Percentiles rank a stretch among this genome's conserved stretches.
Conservation (phyloP, 2,329 filamentous ascomycete genomes). For the Xylaria polymorpha region DNA sequence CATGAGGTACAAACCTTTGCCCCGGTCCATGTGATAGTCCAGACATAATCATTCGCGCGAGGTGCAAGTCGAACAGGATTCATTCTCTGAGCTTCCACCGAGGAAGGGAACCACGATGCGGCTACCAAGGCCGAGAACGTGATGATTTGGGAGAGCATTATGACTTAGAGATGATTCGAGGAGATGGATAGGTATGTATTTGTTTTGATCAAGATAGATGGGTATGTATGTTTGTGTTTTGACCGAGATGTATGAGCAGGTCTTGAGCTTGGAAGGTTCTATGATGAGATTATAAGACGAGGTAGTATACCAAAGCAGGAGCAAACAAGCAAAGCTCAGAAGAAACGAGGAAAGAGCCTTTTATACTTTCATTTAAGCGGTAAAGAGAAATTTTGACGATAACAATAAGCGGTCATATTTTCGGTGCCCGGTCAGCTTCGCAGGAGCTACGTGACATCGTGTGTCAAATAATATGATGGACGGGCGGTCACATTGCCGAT, state of each 20-base stretch:
- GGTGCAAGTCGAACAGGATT: conserved; percentile 15
- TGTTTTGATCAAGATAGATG: neutral
- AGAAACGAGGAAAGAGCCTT: neutral
- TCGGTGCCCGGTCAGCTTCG: conserved; percentile 28
- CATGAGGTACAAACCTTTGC: conserved; percentile 29
- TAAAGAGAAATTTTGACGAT: neutral
- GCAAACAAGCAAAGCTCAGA: neutral
- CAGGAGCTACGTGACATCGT: conserved; percentile 32
- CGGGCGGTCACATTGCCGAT: conserved; percentile 33
- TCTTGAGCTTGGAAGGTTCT: neutral
- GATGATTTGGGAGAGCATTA: conserved; percentile 25
- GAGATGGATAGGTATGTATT: neutral
- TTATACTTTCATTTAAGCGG: conserved; percentile 1
- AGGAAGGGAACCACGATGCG: conserved; percentile 18
- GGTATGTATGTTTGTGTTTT: neutral
- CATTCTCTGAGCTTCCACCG: conserved; percentile 13
- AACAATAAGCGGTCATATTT: conserved; percentile 10
- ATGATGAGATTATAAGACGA: neutral
- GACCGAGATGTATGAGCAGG: neutral
- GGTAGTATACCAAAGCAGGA: neutral
- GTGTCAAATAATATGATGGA: conserved; percentile 24
- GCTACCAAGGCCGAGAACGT: conserved; percentile 23
- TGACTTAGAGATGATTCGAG: conserved; percentile 5
- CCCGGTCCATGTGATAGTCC: conserved; percentile 38
- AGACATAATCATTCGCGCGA: conserved; percentile 35